Conservation (phyloP, 2,329 filamentous ascomycete genomes). For the Teratosphaeriaceae sp. region DNA sequence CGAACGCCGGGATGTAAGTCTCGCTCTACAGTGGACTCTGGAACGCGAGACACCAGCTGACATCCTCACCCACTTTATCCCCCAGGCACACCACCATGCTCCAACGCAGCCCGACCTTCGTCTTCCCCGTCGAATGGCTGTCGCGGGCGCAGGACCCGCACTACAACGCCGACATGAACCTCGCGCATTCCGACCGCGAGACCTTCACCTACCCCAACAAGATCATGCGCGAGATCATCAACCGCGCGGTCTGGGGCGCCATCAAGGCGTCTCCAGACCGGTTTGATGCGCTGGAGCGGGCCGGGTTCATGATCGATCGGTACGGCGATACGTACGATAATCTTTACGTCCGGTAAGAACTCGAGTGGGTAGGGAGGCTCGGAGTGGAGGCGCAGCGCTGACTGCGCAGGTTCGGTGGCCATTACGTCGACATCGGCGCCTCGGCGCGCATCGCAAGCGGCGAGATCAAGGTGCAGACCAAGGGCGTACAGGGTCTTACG, state of each 20-base stretch:
- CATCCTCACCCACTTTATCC: too few relatives aligned
- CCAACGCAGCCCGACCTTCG: slow-evolving; percentile 38
- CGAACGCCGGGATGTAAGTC: too few relatives aligned
- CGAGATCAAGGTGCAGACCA: slow-evolving; percentile 40
- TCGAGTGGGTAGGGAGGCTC: too few relatives aligned
- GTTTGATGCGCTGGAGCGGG: slow-evolving; percentile 37
- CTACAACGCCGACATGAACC: slow-evolving; percentile 15
- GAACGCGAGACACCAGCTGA: too few relatives aligned
- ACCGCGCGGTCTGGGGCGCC: slow-evolving; percentile 21
- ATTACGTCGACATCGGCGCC: slow-evolving; percentile 44
- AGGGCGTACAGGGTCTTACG: slow-evolving; percentile 31
- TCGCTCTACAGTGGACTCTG: too few relatives aligned
- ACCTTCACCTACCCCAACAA: slow-evolving; percentile 23
- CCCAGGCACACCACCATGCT: slow-evolving; percentile 43
- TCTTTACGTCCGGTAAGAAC: slow-evolving; percentile 37
- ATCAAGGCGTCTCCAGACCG: slow-evolving; percentile 30
- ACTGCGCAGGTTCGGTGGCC: slow-evolving; percentile 40
- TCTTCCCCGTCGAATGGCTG: slow-evolving; percentile 28
- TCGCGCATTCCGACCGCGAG: slow-evolving; percentile 16
- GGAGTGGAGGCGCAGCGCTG: too few relatives aligned
- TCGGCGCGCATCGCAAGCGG: slow-evolving; percentile 37
- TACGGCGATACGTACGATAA: slow-evolving; percentile 32
- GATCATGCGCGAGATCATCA: slow-evolving; percentile 26
- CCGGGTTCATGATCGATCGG: slow-evolving; percentile 38
- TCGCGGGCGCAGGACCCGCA: slow-evolving; percentile 10